Conservation (phyloP, 2,329 filamentous ascomycete genomes). For the Trichoderma gracile region DNA sequence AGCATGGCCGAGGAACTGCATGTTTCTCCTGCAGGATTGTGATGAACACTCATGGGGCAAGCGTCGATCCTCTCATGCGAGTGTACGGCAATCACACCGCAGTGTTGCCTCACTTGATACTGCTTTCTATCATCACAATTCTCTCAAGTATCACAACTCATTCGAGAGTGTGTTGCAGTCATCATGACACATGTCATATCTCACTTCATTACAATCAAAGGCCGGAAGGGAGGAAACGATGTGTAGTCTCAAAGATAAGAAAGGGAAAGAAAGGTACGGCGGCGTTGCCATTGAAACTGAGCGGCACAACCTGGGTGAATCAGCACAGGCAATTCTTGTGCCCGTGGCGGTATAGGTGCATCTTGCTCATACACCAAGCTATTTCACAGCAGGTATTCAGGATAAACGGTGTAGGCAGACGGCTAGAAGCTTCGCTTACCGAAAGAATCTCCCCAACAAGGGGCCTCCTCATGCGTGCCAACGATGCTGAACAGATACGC, state of each 20-base stretch:
- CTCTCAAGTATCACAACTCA: background rate
- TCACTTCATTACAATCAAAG: background rate
- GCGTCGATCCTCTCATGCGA: background rate
- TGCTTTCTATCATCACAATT: background rate
- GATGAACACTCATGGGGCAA: background rate
- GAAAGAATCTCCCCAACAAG: background rate
- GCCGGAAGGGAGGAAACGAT: background rate
- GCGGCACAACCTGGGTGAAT: no score
- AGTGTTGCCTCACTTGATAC: background rate
- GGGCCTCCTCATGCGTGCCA: background rate
- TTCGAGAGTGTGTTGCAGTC: background rate
- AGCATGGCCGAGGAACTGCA: background rate
- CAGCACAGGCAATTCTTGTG: background rate
- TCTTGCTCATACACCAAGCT: background rate
- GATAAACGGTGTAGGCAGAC: background rate
- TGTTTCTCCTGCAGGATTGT: background rate
- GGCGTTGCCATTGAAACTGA: background rate
- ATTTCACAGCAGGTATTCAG: background rate
- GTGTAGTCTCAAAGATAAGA: background rate
- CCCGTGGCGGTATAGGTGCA: background rate
- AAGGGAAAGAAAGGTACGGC: background rate
- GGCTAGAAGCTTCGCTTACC: background rate
- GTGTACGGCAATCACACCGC: background rate
- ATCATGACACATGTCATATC: background rate
- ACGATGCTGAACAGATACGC: background rate